Base-by-base conservation (phyloP, 2,329 filamentous ascomycete genomes). In the Gnomoniopsis sp. region DNA sequence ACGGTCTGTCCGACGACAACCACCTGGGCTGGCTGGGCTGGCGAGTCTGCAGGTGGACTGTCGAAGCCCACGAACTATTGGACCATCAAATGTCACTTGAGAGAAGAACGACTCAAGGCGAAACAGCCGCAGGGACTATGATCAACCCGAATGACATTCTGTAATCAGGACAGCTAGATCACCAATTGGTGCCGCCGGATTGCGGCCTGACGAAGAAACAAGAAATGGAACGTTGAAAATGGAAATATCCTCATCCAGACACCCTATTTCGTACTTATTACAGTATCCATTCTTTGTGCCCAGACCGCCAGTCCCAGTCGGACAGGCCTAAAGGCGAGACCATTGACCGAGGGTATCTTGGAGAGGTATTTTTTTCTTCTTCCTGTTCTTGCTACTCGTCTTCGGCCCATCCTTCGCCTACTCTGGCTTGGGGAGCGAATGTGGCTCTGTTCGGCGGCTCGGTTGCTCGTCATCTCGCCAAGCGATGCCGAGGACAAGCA, bases 401-500 rank as follows among this genome's bases (percentile, higher is more conserved):
- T n/a, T n/a, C n/a, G n/a, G n/a, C n/a, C n/a, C n/a, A n/a, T n/a
- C n/a, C n/a, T n/a, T n/a, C n/a, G 15, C 34, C 34, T 38, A 38
- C 34, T 38, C 15, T 15, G 34, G 15, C 8, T 15, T 38, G 34
- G 34, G 34, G 34, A 38, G 34, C 8, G 15, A 38, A 15, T 8
- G 34, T 17, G 2, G 43, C 38, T 58, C 44, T 58, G 33, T 43
- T 50, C 44, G 19, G 51, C 46, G 33, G 46, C 36, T 53, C 55
- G 49, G 53, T 34, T 55, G 52, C 50, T 59, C 59, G 59, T 59
- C 59, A 61, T 59, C 44, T 53, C 59, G 59, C 56, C 52, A 55
- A 53, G 43, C 53, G 59, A 59, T 48, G 53, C 56, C 57, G 59
- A 62, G 59, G 49, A 55, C 59, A 47, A 61, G 57, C 15, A 14